These are phyloP conservation scores for Glycyrrhiza uralensis DNA, from an alignment of 306 rosid species.

Conservation along the genomic window DNA sequence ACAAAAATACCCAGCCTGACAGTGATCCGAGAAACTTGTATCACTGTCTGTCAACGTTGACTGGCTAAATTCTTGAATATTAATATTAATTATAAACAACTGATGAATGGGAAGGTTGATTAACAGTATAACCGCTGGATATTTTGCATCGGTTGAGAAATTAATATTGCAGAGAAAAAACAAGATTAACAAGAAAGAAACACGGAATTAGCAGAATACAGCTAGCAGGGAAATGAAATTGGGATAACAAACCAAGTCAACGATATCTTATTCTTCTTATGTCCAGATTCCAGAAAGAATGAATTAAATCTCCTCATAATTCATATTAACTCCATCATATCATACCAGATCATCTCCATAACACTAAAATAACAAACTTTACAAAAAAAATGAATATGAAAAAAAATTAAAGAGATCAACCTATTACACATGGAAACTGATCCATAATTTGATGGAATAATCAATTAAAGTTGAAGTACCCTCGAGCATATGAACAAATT, in stretches of 20 bases:
- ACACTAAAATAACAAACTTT: slow-evolving; percentile 7
- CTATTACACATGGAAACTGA: neutral
- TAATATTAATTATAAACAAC: neutral
- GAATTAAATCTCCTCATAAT: slow-evolving; percentile 27
- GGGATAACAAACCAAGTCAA: neutral
- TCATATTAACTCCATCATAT: slow-evolving; percentile 4
- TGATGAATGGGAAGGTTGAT: neutral
- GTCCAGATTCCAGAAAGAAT: slow-evolving; percentile 34
- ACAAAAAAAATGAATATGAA: neutral
- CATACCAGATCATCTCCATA: neutral
- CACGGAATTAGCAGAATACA: neutral
- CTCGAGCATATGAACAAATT: neutral
- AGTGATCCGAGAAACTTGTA: slow-evolving; percentile 4
- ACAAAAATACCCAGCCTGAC: slow-evolving; percentile 19
- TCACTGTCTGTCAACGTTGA: slow-evolving; percentile 8
- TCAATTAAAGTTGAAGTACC: neutral
- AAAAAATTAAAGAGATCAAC: neutral
- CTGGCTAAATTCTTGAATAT: neutral
- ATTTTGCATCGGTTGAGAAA: neutral
- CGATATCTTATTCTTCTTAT: slow-evolving; percentile 7
- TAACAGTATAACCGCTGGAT: neutral
- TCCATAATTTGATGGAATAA: neutral
- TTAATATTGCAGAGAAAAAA: neutral
- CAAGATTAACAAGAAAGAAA: neutral
- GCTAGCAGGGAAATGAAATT: slow-evolving; percentile 3